These are phyloP conservation scores for Euptelea pleiosperma DNA, from an alignment of 164 flowering plant species.

Conservation along the genomic window DNA sequence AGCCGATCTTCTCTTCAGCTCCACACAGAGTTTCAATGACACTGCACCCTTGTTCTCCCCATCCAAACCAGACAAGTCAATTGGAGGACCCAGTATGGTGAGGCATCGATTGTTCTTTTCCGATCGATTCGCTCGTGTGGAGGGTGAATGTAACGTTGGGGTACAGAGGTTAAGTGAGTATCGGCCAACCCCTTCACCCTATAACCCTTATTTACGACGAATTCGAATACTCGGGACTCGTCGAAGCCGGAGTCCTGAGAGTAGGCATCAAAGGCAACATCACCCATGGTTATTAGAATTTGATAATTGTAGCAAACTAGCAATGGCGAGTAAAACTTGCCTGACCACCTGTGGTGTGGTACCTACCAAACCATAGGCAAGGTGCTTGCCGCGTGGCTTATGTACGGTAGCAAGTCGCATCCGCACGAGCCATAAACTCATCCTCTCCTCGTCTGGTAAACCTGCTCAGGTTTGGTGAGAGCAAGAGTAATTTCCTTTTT, in stretches of 20 bases:
- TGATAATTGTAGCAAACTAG: no score
- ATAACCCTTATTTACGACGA: conserved; percentile 16
- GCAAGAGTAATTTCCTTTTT: no score
- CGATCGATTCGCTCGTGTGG: conserved; percentile 18
- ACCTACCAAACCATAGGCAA: no score
- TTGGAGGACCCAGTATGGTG: conserved; percentile 12
- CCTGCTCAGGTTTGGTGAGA: no score
- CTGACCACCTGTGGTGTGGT: no score
- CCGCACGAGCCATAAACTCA: no score
- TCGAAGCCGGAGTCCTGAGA: neutral
- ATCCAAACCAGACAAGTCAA: conserved; percentile 13
- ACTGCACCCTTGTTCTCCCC: conserved; percentile 14
- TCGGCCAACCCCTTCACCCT: conserved; percentile 22
- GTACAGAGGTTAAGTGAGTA: conserved; percentile 10
- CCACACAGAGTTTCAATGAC: conserved; percentile 3
- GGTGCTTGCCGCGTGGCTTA: no score
- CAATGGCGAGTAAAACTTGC: no score
- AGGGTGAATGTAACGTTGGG: conserved; percentile 20
- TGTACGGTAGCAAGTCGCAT: no score
- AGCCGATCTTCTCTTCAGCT: conserved; percentile 17
- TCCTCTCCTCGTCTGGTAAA: no score
- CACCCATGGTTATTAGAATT: conserved; percentile 13
- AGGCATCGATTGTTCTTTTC: conserved; percentile 14
- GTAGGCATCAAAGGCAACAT: neutral
- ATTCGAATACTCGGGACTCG: conserved; percentile 1